Evolutionary conservation across 2,329 filamentous ascomycete species (phyloP).

Genomic region (Trichoderma citrinoviride): DNA sequence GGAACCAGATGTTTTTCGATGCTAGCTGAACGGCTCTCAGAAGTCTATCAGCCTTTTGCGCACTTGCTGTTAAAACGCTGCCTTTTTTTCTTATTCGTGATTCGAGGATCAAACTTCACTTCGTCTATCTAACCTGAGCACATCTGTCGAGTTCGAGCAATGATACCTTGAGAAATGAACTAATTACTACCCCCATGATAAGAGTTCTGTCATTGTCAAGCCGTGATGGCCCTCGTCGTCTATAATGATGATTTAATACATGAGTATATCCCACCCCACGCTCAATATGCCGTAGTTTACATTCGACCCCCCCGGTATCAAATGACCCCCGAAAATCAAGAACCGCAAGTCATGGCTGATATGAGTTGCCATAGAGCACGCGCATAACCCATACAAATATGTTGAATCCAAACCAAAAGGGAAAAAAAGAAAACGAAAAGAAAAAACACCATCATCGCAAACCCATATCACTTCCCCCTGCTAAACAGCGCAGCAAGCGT

Average conservation of each 20-base stretch:
- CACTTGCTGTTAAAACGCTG: too few relatives aligned
- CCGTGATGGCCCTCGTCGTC: constrained; percentile 1
- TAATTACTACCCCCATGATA: too few relatives aligned
- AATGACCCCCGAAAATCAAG: not conserved
- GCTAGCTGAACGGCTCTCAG: too few relatives aligned
- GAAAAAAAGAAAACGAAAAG: not conserved
- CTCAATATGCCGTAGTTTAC: constrained; percentile 17
- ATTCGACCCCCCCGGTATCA: not conserved
- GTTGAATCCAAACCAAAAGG: not conserved
- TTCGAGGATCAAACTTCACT: too few relatives aligned
- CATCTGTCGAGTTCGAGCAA: too few relatives aligned
- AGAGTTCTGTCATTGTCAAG: not conserved
- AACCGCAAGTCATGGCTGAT: not conserved
- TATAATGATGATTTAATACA: constrained; percentile 13
- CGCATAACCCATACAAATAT: not conserved
- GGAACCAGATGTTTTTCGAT: constrained; percentile 29
- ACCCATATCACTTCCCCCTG: constrained; percentile 30
- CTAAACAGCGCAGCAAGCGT: constrained; percentile 33
- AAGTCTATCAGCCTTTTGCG: not conserved
- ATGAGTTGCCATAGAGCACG: constrained; percentile 10
- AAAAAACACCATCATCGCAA: not conserved
- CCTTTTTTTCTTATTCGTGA: too few relatives aligned
- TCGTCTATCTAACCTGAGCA: too few relatives aligned
- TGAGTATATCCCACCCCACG: not conserved
- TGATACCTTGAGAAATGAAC: too few relatives aligned